Conservation (phyloP, 345 rosid genomes). For the Eucalyptus microcorys region DNA sequence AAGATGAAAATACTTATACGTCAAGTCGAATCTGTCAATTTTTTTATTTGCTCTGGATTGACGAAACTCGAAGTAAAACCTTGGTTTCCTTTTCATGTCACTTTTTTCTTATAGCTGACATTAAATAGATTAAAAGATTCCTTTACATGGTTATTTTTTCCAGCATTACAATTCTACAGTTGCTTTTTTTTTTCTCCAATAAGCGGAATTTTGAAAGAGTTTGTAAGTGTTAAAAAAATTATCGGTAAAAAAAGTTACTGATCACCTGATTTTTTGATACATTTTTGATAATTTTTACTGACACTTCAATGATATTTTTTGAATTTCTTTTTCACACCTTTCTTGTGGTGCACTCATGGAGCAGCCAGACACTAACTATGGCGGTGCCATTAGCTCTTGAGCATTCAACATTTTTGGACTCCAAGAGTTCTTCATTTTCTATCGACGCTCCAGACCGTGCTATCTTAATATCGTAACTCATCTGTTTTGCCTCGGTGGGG, state of each 20-base stretch:
- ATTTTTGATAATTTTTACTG: no score
- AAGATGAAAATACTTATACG: neutral
- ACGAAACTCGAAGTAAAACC: neutral
- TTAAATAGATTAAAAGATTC: neutral
- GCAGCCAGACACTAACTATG: neutral
- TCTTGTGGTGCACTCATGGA: neutral
- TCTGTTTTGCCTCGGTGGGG: neutral
- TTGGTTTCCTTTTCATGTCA: neutral
- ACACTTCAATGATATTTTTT: neutral
- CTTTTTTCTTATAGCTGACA: neutral
- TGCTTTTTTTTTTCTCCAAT: neutral
- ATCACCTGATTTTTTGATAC: neutral
- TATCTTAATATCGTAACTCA: neutral
- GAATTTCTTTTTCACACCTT: neutral
- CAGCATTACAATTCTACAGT: neutral
- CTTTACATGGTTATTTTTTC: neutral
- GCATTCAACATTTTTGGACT: neutral
- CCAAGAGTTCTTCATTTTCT: neutral
- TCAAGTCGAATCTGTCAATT: neutral
- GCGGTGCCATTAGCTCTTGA: neutral
- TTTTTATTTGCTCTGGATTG: neutral
- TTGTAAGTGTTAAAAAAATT: neutral
- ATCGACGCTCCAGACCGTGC: neutral
- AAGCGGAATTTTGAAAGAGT: neutral
- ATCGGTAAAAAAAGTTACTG: neutral